phyloP scores from a whole-genome alignment of 1,284 basidiomycete species.

The Moesziomyces antarcticus region DNA sequence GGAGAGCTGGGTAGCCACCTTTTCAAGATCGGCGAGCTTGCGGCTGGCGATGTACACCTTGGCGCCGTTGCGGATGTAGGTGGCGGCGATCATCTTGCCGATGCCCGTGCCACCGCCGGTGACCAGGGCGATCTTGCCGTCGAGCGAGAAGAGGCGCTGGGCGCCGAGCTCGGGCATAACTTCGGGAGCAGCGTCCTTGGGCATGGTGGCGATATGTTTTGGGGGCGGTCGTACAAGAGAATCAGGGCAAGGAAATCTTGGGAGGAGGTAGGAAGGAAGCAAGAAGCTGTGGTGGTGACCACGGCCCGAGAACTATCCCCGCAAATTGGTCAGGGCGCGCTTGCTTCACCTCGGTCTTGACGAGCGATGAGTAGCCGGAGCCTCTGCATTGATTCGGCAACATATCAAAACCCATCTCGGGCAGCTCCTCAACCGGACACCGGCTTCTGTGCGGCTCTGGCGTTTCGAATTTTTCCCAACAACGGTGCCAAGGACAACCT shows the following conservation, averaged over 20 bases:
- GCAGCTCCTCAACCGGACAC: not conserved
- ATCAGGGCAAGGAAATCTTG: not conserved
- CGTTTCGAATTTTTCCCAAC: too few relatives aligned
- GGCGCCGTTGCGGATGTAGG: slow-evolving; percentile 82
- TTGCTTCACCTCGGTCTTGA: slow-evolving; percentile 5
- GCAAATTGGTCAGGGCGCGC: not conserved
- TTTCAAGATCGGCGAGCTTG: slow-evolving; percentile 75
- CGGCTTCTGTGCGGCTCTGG: not conserved
- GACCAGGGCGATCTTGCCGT: slow-evolving; percentile 78
- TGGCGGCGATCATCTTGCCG: slow-evolving; percentile 77
- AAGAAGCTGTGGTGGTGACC: not conserved
- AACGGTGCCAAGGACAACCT: not conserved
- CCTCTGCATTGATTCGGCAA: not conserved
- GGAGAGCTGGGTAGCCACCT: slow-evolving; percentile 67
- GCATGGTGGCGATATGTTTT: slow-evolving; percentile 37
- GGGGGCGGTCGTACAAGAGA: too few relatives aligned
- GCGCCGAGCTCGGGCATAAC: slow-evolving; percentile 72
- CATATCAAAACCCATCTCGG: not conserved
- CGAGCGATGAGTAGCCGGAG: slow-evolving; percentile 11
- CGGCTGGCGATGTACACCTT: slow-evolving; percentile 84
- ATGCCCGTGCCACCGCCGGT: slow-evolving; percentile 75
- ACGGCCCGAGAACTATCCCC: slow-evolving; percentile 1
- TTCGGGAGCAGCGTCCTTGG: slow-evolving; percentile 64
- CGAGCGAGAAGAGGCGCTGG: slow-evolving; percentile 77
- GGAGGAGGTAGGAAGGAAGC: not conserved